Evolutionary conservation across 169 alveolate species (phyloP).

Genomic region (Cryptosporidium parvum): DNA sequence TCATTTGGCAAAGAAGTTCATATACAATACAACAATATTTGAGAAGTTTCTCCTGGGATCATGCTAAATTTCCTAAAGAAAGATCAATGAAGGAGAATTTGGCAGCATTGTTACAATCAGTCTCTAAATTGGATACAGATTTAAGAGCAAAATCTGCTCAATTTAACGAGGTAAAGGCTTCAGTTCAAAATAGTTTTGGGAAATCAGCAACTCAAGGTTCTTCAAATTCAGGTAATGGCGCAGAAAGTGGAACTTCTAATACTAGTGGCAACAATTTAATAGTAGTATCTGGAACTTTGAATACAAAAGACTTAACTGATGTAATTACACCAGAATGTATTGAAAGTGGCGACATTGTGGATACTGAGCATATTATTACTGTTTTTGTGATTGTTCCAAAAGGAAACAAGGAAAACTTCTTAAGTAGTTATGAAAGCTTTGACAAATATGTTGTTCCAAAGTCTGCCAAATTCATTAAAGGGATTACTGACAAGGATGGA

Average conservation of each 20-base stretch:
- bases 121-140: conserved; percentile 85
- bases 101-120: conserved; percentile 85
- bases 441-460: conserved; percentile 87
- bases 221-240: not conserved
- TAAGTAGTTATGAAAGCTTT: conserved; percentile 81
- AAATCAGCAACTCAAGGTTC: not conserved
- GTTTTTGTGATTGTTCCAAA: conserved; percentile 86
- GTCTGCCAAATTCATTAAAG: conserved; percentile 82
- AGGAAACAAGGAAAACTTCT: conserved; percentile 82
- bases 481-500: conserved; percentile 84
- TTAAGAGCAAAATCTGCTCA: conserved; percentile 85
- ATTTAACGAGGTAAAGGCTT: conserved; percentile 84
- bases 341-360: conserved; percentile 83
- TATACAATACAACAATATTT: conserved; percentile 84
- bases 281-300: conserved; percentile 42
- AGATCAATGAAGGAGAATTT: conserved; percentile 84
- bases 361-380: conserved; percentile 87
- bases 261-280: not conserved
- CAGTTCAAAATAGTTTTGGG: conserved; percentile 57
- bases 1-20: conserved; percentile 84
- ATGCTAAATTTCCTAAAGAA: conserved; percentile 88
- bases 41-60: conserved; percentile 89
- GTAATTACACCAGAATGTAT: conserved; percentile 88
- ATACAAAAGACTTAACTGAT: conserved; percentile 84
- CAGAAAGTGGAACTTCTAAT: not conserved